These are phyloP conservation scores for Trichoderma breve DNA, from an alignment of 2,329 filamentous ascomycete species.

Conservation along the genomic window DNA sequence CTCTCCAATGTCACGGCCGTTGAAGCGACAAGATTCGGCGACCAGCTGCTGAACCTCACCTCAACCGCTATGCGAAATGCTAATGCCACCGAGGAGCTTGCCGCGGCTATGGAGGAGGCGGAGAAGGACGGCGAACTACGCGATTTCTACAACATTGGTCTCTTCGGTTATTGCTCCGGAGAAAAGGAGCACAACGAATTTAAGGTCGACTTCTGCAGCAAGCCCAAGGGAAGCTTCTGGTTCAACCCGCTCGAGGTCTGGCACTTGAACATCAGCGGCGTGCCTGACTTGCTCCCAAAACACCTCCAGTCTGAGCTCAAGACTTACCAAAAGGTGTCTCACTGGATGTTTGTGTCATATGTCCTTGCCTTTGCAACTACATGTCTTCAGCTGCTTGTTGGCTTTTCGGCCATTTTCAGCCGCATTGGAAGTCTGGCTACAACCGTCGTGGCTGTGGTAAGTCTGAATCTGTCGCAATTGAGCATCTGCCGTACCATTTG, in stretches of 20 bases:
- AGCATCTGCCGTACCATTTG: neutral
- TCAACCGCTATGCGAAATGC: neutral
- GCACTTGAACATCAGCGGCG: slow-evolving; percentile 4
- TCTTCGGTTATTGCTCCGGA: slow-evolving; percentile 12
- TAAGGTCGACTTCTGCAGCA: slow-evolving; percentile 5
- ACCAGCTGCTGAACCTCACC: slow-evolving; percentile 2
- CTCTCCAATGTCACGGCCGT: slow-evolving; percentile 9
- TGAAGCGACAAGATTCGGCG: slow-evolving; percentile 1
- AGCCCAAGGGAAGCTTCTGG: slow-evolving; percentile 13
- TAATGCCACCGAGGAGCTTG: slow-evolving; percentile 3
- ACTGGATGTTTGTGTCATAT: slow-evolving; percentile 18
- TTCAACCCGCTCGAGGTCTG: slow-evolving; percentile 16
- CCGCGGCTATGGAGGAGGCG: slow-evolving; percentile 5
- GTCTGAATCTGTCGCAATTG: neutral
- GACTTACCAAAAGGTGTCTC: slow-evolving; percentile 7
- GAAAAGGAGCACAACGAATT: neutral
- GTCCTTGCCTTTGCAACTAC: neutral
- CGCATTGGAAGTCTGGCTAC: slow-evolving; percentile 5
- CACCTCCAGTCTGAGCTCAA: slow-evolving; percentile 9
- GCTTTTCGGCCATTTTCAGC: slow-evolving; percentile 13
- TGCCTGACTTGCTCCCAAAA: neutral
- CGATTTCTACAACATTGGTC: slow-evolving; percentile 13
- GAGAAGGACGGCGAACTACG: neutral
- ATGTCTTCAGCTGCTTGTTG: neutral
- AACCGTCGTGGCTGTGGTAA: slow-evolving; percentile 1